Conservation (phyloP, 331 rosid genomes). For the Acacia pycnantha region DNA sequence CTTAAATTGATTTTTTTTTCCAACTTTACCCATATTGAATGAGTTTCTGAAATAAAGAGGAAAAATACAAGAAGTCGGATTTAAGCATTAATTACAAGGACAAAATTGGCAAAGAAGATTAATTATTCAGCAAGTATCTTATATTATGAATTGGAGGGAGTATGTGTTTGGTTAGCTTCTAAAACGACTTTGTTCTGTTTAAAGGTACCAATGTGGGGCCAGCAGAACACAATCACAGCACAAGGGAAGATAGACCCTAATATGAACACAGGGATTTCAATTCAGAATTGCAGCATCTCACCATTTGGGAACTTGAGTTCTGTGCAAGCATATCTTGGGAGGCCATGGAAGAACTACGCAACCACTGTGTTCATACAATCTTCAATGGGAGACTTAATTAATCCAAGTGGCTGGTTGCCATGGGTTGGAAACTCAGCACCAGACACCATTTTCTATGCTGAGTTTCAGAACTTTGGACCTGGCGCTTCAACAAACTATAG, state of each 20-base stretch:
- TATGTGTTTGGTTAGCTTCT: not conserved
- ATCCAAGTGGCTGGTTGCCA: constrained; percentile 77
- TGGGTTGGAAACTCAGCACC: constrained; percentile 82
- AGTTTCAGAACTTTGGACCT: constrained; percentile 58
- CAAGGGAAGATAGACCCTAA: constrained; percentile 81
- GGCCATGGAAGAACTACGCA: constrained; percentile 88
- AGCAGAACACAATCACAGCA: constrained; percentile 78
- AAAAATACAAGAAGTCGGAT: too few relatives aligned
- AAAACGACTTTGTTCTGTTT: not conserved
- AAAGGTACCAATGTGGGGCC: constrained; percentile 49
- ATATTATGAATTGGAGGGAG: too few relatives aligned
- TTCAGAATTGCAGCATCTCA: constrained; percentile 51
- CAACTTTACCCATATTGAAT: too few relatives aligned
- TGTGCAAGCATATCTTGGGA: constrained; percentile 68
- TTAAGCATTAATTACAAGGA: too few relatives aligned
- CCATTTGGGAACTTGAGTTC: constrained; percentile 58
- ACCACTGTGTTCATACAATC: constrained; percentile 62
- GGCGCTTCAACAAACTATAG: constrained; percentile 63
- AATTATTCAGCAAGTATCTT: too few relatives aligned
- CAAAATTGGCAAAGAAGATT: too few relatives aligned
- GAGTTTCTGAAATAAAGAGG: too few relatives aligned
- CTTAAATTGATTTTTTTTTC: too few relatives aligned
- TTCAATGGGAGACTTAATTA: constrained; percentile 41
- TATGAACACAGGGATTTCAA: constrained; percentile 70
- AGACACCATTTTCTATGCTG: constrained; percentile 70